These are phyloP conservation scores for Byssothecium circinans DNA, from an alignment of 2,329 filamentous ascomycete species.

Conservation along the genomic window DNA sequence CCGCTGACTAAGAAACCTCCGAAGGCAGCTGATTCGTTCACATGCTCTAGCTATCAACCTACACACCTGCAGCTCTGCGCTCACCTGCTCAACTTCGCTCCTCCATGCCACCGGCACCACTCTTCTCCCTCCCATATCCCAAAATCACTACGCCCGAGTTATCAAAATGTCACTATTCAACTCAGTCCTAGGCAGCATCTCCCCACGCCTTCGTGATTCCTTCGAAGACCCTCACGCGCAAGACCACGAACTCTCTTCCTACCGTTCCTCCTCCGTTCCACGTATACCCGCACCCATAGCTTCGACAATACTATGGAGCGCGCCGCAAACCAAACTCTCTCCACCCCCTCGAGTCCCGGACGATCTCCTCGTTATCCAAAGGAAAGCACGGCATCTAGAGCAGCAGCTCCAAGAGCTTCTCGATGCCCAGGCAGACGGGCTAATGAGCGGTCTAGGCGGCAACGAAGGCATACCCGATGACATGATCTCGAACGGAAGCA, in stretches of 20 bases:
- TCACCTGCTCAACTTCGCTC: conserved; percentile 21
- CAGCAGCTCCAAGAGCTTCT: conserved; percentile 61
- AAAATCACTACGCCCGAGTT: neutral
- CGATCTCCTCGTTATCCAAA: conserved; percentile 53
- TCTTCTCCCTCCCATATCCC: conserved; percentile 2
- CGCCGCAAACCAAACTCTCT: conserved; percentile 26
- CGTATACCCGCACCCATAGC: conserved; percentile 40
- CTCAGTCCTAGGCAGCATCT: conserved; percentile 40
- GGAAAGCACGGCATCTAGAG: conserved; percentile 58
- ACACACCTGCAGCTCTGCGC: conserved; percentile 13
- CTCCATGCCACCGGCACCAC: neutral
- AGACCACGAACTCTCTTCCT: conserved; percentile 39
- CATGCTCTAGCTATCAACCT: conserved; percentile 28
- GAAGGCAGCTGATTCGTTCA: conserved; percentile 33
- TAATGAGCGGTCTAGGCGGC: conserved; percentile 52
- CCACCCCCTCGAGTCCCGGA: conserved; percentile 37
- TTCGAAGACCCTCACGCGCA: conserved; percentile 40
- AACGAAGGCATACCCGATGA: conserved; percentile 44
- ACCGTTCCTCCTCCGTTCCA: conserved; percentile 32
- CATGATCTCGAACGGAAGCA: conserved; percentile 52
- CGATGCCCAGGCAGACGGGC: conserved; percentile 62
- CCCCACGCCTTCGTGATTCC: conserved; percentile 36
- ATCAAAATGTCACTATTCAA: conserved; percentile 37
- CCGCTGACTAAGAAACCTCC: conserved; percentile 25
- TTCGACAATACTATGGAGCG: conserved; percentile 36